phyloP scores from a whole-genome alignment of 495 filamentous ascomycete species.

The Penicillium cosmopolitanum region DNA sequence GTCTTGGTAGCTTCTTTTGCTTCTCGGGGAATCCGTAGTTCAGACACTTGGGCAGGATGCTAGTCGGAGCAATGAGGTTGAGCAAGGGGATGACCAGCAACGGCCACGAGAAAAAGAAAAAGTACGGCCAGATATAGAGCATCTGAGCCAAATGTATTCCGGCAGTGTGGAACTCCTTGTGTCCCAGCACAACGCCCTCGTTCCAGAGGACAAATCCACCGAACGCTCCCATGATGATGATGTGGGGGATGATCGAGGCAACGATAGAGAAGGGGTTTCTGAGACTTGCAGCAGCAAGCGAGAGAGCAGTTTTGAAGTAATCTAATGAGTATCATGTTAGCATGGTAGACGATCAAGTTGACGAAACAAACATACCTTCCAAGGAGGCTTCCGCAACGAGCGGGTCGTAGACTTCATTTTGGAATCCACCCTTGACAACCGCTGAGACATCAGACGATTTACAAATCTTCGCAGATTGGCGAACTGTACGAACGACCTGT shows the following conservation, averaged over 20 bases:
- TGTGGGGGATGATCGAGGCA: conserved; percentile 63
- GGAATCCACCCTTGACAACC: conserved; percentile 38
- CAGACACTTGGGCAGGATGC: conserved; percentile 40
- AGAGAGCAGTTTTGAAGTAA: conserved; percentile 60
- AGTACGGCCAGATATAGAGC: conserved; percentile 91
- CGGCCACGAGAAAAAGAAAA: conserved; percentile 86
- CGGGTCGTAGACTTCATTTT: conserved; percentile 68
- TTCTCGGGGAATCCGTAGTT: conserved; percentile 41
- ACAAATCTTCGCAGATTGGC: conserved; percentile 31
- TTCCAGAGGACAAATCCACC: conserved; percentile 81
- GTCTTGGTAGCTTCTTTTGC: conserved; percentile 41
- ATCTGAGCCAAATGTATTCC: conserved; percentile 89
- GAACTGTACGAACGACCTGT: conserved; percentile 57
- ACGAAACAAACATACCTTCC: conserved; percentile 49
- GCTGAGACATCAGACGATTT: conserved; percentile 26
- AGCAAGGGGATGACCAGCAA: conserved; percentile 62
- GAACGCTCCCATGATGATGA: conserved; percentile 70
- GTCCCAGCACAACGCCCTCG: conserved; percentile 87
- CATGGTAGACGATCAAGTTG: not conserved
- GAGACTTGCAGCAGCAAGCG: conserved; percentile 60
- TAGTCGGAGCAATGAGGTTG: conserved; percentile 41
- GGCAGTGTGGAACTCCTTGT: conserved; percentile 91
- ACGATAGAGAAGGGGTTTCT: conserved; percentile 52
- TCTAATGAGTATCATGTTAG: conserved; percentile 49
- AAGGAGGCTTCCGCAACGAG: conserved; percentile 56